Conservation (phyloP, 2,329 filamentous ascomycete species). For the Diaporthe humulicola region DNA sequence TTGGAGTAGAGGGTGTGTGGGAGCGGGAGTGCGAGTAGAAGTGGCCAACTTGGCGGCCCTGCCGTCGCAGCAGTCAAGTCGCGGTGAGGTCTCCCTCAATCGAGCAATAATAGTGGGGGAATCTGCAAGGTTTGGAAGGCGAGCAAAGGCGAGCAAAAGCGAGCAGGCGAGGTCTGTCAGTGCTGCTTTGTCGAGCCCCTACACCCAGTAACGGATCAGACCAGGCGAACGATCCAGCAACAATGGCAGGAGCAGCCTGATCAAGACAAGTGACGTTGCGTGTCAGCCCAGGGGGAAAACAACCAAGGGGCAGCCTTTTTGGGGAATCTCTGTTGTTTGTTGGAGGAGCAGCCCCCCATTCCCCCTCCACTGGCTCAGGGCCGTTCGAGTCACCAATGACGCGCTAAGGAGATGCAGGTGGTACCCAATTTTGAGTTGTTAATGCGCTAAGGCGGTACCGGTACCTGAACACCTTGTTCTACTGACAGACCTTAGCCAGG, state of each 20-base stretch:
- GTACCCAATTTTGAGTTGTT: not conserved
- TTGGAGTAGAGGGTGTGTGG: conserved; percentile 15
- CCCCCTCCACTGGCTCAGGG: conserved; percentile 8
- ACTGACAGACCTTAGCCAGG: conserved; percentile 15
- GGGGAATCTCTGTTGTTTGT: conserved; percentile 19
- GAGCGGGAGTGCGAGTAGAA: conserved; percentile 23
- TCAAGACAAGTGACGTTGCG: conserved; percentile 28
- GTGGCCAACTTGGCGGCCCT: conserved; percentile 37
- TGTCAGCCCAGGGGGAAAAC: conserved; percentile 2
- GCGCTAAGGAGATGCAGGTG: conserved; percentile 9
- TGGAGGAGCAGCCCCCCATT: conserved; percentile 8
- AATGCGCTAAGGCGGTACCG: conserved; percentile 2
- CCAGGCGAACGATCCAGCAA: conserved; percentile 19
- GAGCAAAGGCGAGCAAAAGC: conserved; percentile 26
- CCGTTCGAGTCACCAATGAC: conserved; percentile 16
- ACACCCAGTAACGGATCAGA: conserved; percentile 7
- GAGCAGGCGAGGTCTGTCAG: conserved; percentile 32
- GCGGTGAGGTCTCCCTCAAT: conserved; percentile 28
- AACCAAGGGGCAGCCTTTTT: conserved; percentile 12
- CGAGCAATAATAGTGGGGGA: conserved; percentile 25
- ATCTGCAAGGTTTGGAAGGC: conserved; percentile 28
- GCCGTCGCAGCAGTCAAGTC: conserved; percentile 33
- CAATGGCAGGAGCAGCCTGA: conserved; percentile 17
- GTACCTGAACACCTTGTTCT: not conserved
- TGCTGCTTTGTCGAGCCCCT: conserved; percentile 26